Percentiles rank a stretch among this genome's conserved stretches.
Conservation (phyloP, 2,329 filamentous ascomycete genomes). For the Hyphodiscus sp. region DNA sequence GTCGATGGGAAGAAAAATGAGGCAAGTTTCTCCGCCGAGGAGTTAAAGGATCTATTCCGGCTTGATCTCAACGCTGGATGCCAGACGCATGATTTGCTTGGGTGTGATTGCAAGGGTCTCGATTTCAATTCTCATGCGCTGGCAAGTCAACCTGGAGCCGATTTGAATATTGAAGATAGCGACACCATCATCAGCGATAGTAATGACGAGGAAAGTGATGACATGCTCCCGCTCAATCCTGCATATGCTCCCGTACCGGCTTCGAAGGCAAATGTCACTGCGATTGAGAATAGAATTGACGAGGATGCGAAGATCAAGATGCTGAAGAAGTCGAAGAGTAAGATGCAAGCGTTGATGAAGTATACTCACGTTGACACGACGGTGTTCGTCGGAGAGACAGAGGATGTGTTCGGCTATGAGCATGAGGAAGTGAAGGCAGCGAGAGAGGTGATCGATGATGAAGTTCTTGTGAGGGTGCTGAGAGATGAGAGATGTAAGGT, state of each 20-base stretch:
- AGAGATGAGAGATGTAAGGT: constrained; percentile 37
- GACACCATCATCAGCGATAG: not conserved
- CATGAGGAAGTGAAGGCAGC: constrained; percentile 30
- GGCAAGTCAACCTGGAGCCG: constrained; percentile 14
- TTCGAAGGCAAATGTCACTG: constrained; percentile 39
- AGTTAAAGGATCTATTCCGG: constrained; percentile 60
- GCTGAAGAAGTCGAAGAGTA: constrained; percentile 29
- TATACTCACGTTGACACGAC: constrained; percentile 46
- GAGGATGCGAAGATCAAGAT: constrained; percentile 26
- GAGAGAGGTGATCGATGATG: constrained; percentile 39
- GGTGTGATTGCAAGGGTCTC: constrained; percentile 53
- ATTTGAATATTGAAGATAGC: constrained; percentile 6
- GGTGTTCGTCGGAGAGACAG: constrained; percentile 28
- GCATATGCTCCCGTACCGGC: constrained; percentile 30
- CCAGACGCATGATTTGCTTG: constrained; percentile 62
- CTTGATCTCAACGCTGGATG: constrained; percentile 55
- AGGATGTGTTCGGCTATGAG: constrained; percentile 28
- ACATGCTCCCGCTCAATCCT: constrained; percentile 23
- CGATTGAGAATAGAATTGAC: constrained; percentile 36
- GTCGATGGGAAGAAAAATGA: constrained; percentile 59
- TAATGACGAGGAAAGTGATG: constrained; percentile 26
- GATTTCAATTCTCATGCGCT: constrained; percentile 31
- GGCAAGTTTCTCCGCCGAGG: constrained; percentile 57
- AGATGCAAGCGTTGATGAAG: constrained; percentile 45
- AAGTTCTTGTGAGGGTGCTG: constrained; percentile 41